phyloP scores from a whole-genome alignment of 352 stramenopile species.

The Globisporangium carolinianum region DNA sequence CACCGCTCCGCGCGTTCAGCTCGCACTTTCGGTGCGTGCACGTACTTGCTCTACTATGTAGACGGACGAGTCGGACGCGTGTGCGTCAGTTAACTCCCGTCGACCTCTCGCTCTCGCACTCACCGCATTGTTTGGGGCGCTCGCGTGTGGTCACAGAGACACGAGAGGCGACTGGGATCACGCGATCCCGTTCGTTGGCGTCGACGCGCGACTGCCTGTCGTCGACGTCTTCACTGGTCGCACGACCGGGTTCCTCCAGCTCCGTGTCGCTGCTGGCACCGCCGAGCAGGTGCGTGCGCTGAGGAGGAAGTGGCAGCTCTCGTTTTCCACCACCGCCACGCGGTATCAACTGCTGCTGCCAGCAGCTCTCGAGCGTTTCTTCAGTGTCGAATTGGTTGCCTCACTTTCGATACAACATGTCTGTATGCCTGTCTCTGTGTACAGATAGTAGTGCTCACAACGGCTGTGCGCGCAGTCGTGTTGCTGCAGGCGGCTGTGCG shows the following conservation, averaged over 20 bases:
- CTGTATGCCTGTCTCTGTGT: background rate
- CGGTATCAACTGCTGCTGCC: too few species aligned
- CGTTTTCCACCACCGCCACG: too few species aligned
- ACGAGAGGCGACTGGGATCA: constrained; percentile 3
- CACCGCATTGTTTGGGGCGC: too few species aligned
- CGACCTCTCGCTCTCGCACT: too few species aligned
- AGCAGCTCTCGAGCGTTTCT: background rate
- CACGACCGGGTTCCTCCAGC: constrained; percentile 23
- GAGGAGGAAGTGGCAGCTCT: background rate
- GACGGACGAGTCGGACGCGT: too few species aligned
- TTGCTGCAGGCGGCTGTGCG: constrained; percentile 30
- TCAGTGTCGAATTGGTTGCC: background rate
- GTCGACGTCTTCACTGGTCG: constrained; percentile 36
- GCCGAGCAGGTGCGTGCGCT: constrained; percentile 34
- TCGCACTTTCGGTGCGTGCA: constrained; percentile 21
- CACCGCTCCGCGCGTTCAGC: constrained; percentile 18
- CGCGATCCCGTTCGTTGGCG: constrained; percentile 19
- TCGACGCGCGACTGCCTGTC: constrained; percentile 28
- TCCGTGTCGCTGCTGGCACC: constrained; percentile 34
- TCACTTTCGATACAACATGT: background rate
- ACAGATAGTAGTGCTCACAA: constrained; percentile 25
- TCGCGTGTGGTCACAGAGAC: background rate
- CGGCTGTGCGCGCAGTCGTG: constrained; percentile 18
- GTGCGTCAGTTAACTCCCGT: too few species aligned
- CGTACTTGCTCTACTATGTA: background rate